phyloP scores from a whole-genome alignment of 148 eudicot genomes.

The Heliamphora exappendiculata region DNA sequence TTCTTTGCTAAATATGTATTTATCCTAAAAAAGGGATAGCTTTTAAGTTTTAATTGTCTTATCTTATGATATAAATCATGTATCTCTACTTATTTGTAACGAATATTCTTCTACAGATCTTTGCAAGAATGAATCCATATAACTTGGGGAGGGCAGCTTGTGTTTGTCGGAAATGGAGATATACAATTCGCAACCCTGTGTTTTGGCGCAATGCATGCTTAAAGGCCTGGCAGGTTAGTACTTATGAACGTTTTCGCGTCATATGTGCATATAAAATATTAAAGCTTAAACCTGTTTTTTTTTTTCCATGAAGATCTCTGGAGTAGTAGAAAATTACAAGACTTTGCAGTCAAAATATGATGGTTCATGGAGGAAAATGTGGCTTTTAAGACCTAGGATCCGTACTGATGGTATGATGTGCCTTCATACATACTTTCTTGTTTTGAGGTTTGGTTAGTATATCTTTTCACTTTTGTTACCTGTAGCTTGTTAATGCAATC shows the following conservation, averaged over 20 bases:
- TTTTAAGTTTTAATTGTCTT: too few species aligned
- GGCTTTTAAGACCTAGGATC: constrained; percentile 82
- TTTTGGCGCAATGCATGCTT: constrained; percentile 93
- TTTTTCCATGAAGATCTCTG: constrained; percentile 42
- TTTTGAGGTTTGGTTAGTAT: neutral
- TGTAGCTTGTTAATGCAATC: neutral
- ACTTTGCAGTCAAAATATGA: constrained; percentile 71
- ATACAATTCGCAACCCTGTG: constrained; percentile 79
- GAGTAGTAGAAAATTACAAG: constrained; percentile 71
- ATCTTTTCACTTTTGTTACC: neutral
- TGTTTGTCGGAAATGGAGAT: constrained; percentile 94
- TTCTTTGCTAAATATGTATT: too few species aligned
- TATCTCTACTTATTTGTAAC: too few species aligned
- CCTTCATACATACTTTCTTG: neutral
- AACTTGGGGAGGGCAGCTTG: constrained; percentile 75
- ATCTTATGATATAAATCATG: too few species aligned
- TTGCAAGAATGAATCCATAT: constrained; percentile 72
- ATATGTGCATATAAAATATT: constrained; percentile 4
- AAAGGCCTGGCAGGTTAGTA: constrained; percentile 79
- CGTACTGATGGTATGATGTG: constrained; percentile 70
- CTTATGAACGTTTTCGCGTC: neutral
- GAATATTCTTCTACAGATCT: constrained; percentile 41
- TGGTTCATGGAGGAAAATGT: constrained; percentile 97
- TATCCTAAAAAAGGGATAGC: too few species aligned
- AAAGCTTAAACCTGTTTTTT: neutral